These are phyloP conservation scores for Leptosphaerulina australis DNA, from an alignment of 2,329 filamentous ascomycete species.

Conservation along the genomic window DNA sequence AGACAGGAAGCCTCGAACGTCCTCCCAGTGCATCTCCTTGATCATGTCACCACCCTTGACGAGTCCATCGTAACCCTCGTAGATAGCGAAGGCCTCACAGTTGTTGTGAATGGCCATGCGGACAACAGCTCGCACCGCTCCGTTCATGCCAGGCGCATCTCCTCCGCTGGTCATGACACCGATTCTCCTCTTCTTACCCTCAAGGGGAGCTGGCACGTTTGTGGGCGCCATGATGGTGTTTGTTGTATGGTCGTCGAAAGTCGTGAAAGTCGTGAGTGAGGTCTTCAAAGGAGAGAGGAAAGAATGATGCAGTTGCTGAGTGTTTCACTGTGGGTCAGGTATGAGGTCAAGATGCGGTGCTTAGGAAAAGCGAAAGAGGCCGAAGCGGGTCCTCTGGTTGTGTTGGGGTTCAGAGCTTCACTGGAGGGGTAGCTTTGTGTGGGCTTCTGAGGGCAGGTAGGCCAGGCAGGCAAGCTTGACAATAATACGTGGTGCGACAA, in stretches of 20 bases:
- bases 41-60: constrained; percentile 90
- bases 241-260: constrained; percentile 5
- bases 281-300: constrained; percentile 7
- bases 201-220: constrained; percentile 44
- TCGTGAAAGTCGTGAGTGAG: constrained; percentile 8
- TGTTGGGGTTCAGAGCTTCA: constrained; percentile 31
- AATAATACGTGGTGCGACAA: not conserved
- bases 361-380: constrained; percentile 25
- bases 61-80: constrained; percentile 95
- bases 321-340: constrained; percentile 27
- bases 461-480: not conserved
- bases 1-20: constrained; percentile 91
- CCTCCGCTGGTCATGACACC: constrained; percentile 94
- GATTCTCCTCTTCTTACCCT: constrained; percentile 67
- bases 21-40: constrained; percentile 85
- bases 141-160: constrained; percentile 95
- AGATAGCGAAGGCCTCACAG: constrained; percentile 60
- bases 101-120: constrained; percentile 84
- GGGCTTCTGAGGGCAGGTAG: constrained; percentile 1
- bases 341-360: constrained; percentile 34
- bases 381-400: constrained; percentile 28
- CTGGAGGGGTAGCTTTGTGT: constrained; percentile 18
- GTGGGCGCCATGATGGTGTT: constrained; percentile 37
- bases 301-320: constrained; percentile 14
- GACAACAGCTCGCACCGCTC: constrained; percentile 85